Base-by-base conservation (phyloP, 208 protist species). In the Balamuthia mandrillaris region DNA sequence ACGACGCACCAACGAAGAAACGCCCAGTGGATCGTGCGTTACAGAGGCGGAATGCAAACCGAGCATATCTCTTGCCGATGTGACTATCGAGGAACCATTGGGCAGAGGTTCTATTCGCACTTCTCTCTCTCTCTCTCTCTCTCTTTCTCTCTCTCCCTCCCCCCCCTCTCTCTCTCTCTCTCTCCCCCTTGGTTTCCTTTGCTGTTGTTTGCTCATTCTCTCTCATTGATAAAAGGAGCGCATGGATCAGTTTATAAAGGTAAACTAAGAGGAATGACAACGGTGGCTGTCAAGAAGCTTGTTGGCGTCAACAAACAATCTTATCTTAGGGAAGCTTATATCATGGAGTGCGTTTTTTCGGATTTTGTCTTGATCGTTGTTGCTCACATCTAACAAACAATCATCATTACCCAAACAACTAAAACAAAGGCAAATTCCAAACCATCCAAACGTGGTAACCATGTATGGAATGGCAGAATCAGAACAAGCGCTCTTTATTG, bases 371-470 rank as follows among this genome's bases (percentile, higher is more conserved):
- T n/a, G n/a, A n/a, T n/a, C n/a, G n/a, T n/a, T 56, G 49, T 56
- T 56, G 49, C 49, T 56, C 18, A 24, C 49, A 56, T n/a, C n/a
- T n/a, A n/a, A n/a, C n/a, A n/a, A n/a, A n/a, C n/a, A n/a, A n/a
- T n/a, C n/a, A n/a, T n/a, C n/a, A n/a, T n/a, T n/a, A n/a, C n/a
- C n/a, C n/a, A n/a, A n/a, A n/a, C n/a, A n/a, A n/a, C n/a, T n/a
- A n/a, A n/a, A n/a, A n/a, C n/a, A 56, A 24, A 56, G 49, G 49
- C 49, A 79, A 21, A 79, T 79, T 29, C 70, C 70, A 5, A 79
- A 79, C 70, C 70, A 79, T 24, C 70, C 70, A 10, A 79, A 79
- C 47, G 70, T 79, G 70, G 70, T 79, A 7, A 79, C 70, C 41
- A 58, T 79, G 31, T 79, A 79, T 35, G 70, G 70, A 24, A 79